Base-by-base conservation (phyloP, 129 eudicot species). In the Helianthus tuberosus region DNA sequence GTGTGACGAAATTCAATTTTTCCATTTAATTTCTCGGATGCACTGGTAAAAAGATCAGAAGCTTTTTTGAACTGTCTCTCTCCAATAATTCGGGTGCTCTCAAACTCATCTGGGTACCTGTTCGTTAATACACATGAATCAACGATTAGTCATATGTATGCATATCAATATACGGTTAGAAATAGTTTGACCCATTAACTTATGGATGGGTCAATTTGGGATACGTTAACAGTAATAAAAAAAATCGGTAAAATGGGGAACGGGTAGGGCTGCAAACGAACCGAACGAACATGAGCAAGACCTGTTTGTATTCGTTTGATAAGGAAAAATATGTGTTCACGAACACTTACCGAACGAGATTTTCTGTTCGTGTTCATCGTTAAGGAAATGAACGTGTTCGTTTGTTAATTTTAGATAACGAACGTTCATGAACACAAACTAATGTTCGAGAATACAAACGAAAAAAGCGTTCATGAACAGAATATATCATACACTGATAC, bases 81-180 rank as follows among this genome's bases (percentile, higher is more conserved):
- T 39, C 99, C 99, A 36, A 91, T 91, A 47, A 95, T 95, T 51
- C 99, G 90, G 16, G 99, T 95, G 81, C 99, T 91, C 68, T 95
- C 99, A 77, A 95, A 95, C 81, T 95, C 99, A 73, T 95, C 99
- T 0, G 95, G 96, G 58, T 93, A 90, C 23, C 99, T 94, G 86
- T 44, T 36, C 44, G 71, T 66, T 16, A 41, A 72, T 54, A 64
- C 5, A 60, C 25, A 16, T 60, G 23, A 38, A 35, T 77, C 14
- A 79, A 27, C 27, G 67, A 61, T n/a, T 44, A 66, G 25, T 67
- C 68, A 66, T 20, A 69, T 36, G 72, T 51, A 25, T 32, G 58
- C 43, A 43, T 5, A 46, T 48, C 68, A 8, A 23, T 5, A 12
- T 47, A 15, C 48, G 8, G 59, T 11, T 38, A 70, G 7, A 51